phyloP scores from a whole-genome alignment of 2,329 filamentous ascomycete species.

The Talaromyces albobiverticillius region DNA sequence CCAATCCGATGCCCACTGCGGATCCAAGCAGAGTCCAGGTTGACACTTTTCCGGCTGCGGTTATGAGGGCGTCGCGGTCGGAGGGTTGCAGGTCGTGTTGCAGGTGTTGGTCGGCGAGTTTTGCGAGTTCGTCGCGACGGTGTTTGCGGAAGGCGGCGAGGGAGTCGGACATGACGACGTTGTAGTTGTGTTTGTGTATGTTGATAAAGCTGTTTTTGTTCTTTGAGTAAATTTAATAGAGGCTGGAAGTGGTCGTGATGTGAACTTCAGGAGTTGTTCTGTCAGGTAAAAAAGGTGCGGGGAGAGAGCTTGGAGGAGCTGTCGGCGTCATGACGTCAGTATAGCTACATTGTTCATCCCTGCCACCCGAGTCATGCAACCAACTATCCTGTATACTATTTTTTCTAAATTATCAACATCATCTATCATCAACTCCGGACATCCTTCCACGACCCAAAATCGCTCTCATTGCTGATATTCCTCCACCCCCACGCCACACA shows the following conservation, averaged over 20 bases:
- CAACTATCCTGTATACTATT: no score
- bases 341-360: background rate
- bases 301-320: no score
- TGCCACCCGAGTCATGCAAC: no score
- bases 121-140: slow-evolving; percentile 49
- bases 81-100: slow-evolving; percentile 56
- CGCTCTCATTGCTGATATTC: slow-evolving; percentile 31
- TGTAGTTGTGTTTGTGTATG: background rate
- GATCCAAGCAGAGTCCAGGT: slow-evolving; percentile 59
- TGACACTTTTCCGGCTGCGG: slow-evolving; percentile 55
- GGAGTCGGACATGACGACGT: slow-evolving; percentile 34
- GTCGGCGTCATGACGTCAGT: slow-evolving; percentile 6
- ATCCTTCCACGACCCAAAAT: background rate
- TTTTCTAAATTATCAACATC: no score
- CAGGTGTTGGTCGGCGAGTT: slow-evolving; percentile 58
- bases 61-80: slow-evolving; percentile 58
- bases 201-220: background rate
- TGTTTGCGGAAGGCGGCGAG: slow-evolving; percentile 48
- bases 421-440: background rate
- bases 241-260: background rate
- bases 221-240: background rate
- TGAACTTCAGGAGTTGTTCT: slow-evolving; percentile 16
- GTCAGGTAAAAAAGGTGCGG: background rate
- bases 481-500: slow-evolving; percentile 86
- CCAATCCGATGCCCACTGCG: slow-evolving; percentile 58